Evolutionary conservation across 306 rosid genomes (phyloP).

Genomic region (Acacia melanoxylon): DNA sequence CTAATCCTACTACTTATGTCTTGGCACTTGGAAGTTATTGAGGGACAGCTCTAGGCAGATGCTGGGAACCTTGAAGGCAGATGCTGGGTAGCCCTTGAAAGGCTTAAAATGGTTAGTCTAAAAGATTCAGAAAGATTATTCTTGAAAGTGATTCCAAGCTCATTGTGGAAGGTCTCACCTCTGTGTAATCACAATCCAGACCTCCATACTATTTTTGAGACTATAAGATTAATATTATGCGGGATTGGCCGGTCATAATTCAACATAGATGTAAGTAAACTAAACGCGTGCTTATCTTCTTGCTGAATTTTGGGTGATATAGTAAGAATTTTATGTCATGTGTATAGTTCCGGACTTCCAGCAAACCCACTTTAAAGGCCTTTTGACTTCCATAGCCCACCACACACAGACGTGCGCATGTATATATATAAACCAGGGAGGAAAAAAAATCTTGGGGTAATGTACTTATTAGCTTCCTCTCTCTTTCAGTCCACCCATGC

Average conservation of each 20-base stretch:
- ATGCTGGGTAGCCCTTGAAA: not conserved
- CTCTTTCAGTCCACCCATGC: not conserved
- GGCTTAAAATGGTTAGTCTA: not conserved
- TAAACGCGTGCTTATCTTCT: not conserved
- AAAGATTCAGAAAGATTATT: not conserved
- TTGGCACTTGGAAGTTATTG: not conserved
- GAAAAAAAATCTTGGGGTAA: not conserved
- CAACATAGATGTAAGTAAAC: not conserved
- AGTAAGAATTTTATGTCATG: not conserved
- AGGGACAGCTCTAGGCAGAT: not conserved
- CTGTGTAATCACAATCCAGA: not conserved
- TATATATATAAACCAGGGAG: not conserved
- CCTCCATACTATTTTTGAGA: not conserved
- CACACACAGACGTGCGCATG: not conserved
- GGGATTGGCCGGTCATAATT: not conserved
- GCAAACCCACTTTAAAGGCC: not conserved
- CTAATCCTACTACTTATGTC: not conserved
- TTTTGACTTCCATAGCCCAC: not conserved
- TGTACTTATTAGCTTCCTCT: conserved; percentile 7
- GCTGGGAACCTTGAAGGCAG: not conserved
- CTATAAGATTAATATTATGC: not conserved
- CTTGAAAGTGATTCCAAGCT: not conserved
- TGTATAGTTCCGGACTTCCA: not conserved
- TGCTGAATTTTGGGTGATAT: not conserved
- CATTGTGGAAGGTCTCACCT: not conserved